phyloP scores from a whole-genome alignment of 441 rosid genomes.

The Mallotus repandus region DNA sequence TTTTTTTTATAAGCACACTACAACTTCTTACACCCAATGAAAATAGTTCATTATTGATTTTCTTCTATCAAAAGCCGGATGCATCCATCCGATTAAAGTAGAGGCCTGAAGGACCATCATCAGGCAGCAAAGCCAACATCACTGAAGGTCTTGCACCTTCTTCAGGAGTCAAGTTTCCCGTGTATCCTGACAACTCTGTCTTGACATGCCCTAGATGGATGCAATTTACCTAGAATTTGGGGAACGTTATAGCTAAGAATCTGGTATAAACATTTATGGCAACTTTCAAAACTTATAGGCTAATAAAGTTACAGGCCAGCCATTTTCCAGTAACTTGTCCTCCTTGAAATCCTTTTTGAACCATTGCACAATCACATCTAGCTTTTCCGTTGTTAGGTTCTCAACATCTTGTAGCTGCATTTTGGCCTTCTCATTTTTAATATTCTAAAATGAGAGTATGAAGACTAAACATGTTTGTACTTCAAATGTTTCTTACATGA shows the following conservation, averaged over 20 bases:
- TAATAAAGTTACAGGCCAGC: neutral
- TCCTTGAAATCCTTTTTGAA: neutral
- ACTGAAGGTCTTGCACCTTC: neutral
- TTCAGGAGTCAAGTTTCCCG: neutral
- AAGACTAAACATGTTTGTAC: neutral
- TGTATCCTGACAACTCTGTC: neutral
- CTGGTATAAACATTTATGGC: slow-evolving; percentile 1
- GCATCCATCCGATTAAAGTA: neutral
- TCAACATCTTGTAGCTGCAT: neutral
- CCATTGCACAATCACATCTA: slow-evolving; percentile 2
- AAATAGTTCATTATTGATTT: neutral
- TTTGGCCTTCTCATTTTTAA: neutral
- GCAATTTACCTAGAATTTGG: neutral
- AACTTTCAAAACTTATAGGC: slow-evolving; percentile 3
- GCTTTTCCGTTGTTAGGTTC: neutral
- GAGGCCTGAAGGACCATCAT: slow-evolving; percentile 1
- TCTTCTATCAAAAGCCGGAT: neutral
- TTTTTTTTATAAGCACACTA: no score
- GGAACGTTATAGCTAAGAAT: neutral
- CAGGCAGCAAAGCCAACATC: slow-evolving; percentile 11
- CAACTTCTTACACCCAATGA: neutral
- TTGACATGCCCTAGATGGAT: neutral
- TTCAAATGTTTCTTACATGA: no score
- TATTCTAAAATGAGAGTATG: neutral
- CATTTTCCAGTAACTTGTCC: slow-evolving; percentile 6